Conservation (phyloP, 2,329 filamentous ascomycete genomes). For the Clarireedia hainanense region DNA sequence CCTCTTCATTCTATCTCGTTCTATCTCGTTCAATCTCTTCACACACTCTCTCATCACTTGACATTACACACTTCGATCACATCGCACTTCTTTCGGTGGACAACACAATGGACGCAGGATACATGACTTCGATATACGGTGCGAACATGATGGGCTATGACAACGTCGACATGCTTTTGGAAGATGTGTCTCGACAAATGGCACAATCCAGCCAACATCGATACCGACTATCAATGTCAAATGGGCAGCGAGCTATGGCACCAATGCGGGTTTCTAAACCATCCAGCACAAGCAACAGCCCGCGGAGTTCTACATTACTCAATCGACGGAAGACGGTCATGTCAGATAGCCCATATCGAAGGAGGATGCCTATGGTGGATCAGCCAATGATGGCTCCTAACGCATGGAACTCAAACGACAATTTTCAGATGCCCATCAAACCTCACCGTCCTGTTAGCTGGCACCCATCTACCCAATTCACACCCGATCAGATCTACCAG, state of each 20-base stretch:
- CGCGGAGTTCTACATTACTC: constrained; percentile 43
- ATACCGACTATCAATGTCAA: constrained; percentile 39
- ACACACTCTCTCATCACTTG: background rate
- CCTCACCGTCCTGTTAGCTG: constrained; percentile 61
- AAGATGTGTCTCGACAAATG: constrained; percentile 46
- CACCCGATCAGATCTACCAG: constrained; percentile 28
- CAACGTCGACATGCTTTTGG: constrained; percentile 37
- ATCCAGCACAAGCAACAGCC: constrained; percentile 61
- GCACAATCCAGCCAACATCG: constrained; percentile 39
- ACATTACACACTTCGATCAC: background rate
- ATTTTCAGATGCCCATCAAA: constrained; percentile 26
- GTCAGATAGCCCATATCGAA: constrained; percentile 34
- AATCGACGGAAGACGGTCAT: constrained; percentile 49
- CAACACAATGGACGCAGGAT: constrained; percentile 23
- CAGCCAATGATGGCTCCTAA: constrained; percentile 39
- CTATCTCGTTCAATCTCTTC: background rate
- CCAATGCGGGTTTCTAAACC: constrained; percentile 57
- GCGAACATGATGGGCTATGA: constrained; percentile 27
- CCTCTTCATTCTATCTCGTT: background rate
- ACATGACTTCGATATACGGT: constrained; percentile 14
- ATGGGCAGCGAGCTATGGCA: constrained; percentile 40
- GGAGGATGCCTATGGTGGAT: constrained; percentile 25
- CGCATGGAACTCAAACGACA: constrained; percentile 33
- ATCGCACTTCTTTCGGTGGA: background rate
- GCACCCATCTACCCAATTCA: constrained; percentile 56